Base-by-base conservation (phyloP, 306 rosid genomes). In the Quercus parvula region DNA sequence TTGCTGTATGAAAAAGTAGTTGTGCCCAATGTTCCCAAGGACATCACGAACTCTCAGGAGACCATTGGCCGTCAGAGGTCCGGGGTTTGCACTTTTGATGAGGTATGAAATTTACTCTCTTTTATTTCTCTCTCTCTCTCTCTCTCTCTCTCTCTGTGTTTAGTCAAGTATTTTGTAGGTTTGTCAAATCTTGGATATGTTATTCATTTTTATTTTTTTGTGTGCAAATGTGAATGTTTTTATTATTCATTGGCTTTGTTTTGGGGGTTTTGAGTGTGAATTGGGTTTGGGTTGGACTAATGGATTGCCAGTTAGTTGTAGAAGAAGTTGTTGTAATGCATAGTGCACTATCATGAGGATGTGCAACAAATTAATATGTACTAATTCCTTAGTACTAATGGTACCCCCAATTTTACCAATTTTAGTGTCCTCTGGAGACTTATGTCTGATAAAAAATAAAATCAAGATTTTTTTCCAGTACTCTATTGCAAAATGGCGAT, bases 11-110 rank as follows among this genome's bases (percentile, higher is more conserved):
- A 94, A 55, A 93, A 83, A 71, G 57, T 92, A 12, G 91, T 83
- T 64, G 87, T 92, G 81, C 88, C 89, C 24, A 79, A 85, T 71
- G 97, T 94, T 79, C 86, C 97, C 6, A 77, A 88, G 89, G 97
- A 94, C 71, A 88, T 94, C 79, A 82, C 70, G 78, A 81, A 22
- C 87, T 87, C 73, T 57, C 86, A 17, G 69, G 90, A 84, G 71
- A 52, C 86, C 62, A 30, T 15, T 5, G 89, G 81, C 79, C 92
- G 92, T 76, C 88, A 73, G 63, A 87, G 88, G 67, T 90, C 98
- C 76, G 94, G 92, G 11, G 89, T 91, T 75, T 89, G 91, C 85
- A 85, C 87, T 81, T 94, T 86, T 85, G 76, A 86, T 72, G 95
- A 89, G 97, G 98, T 90, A 81, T 56, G 28, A 7, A 49, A 58